These are phyloP conservation scores for Gymnopilus junonius DNA, from an alignment of 768 basidiomycete species.

Conservation along the genomic window DNA sequence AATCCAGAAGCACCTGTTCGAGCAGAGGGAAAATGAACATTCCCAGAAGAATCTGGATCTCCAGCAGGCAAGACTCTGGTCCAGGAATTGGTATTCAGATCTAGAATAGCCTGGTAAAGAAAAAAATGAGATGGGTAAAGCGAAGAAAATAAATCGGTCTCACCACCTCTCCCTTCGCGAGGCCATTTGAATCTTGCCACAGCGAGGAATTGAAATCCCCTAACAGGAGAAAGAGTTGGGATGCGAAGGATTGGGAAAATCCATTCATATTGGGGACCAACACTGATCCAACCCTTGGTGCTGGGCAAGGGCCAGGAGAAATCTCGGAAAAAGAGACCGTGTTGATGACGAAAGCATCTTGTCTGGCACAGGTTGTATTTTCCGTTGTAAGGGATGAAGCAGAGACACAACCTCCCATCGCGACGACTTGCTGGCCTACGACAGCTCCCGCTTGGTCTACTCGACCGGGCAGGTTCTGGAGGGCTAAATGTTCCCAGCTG, in stretches of 20 bases:
- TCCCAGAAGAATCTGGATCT: conserved; percentile 63
- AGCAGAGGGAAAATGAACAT: conserved; percentile 59
- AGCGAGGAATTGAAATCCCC: conserved; percentile 65
- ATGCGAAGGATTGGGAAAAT: conserved; percentile 56
- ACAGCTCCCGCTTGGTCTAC: conserved; percentile 64
- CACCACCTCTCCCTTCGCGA: conserved; percentile 76
- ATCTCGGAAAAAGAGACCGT: conserved; percentile 37
- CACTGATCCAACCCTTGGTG: conserved; percentile 63
- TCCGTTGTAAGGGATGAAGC: conserved; percentile 29
- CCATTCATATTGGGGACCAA: conserved; percentile 64
- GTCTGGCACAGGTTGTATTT: conserved; percentile 58
- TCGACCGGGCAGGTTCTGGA: conserved; percentile 42
- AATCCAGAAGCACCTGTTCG: conserved; percentile 74
- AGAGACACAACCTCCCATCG: conserved; percentile 65
- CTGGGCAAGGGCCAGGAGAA: conserved; percentile 58
- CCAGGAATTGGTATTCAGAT: conserved; percentile 67
- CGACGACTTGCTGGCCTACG: conserved; percentile 53
- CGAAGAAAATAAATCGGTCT: conserved; percentile 23
- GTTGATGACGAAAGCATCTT: conserved; percentile 62
- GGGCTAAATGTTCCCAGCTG: conserved; percentile 60
- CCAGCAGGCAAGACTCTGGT: conserved; percentile 75
- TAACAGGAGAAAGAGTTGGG: conserved; percentile 72
- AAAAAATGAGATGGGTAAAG: conserved; percentile 1
- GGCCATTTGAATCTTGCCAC: conserved; percentile 70
- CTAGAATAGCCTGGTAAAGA: conserved; percentile 57